Evolutionary conservation across 495 filamentous ascomycete genomes (phyloP), one percentile per base, ranked within the genome.

Genomic region (Aspergillus bertholletiae): DNA sequence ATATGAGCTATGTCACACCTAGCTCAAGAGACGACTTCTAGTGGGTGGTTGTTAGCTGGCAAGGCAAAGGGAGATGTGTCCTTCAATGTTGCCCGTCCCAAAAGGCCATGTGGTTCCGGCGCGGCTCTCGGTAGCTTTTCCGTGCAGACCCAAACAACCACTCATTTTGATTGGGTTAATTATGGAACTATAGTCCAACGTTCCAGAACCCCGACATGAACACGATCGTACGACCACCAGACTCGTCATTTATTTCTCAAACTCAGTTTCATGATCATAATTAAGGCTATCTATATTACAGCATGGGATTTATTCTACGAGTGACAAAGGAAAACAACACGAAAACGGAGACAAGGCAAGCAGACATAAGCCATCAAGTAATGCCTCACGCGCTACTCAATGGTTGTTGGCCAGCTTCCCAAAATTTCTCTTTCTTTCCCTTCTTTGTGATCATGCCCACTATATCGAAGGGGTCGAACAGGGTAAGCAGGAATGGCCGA

Each of bases 401-500:
- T 17, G 39, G 39, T 43, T 43, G 17, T 8, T 46, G 20, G 2
- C 51, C 46, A 9, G 8, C 28, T 27, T 87, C 82, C 83, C 84
- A 86, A 60, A 81, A 86, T 34, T 69, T 74, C 28, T 67, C 67
- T 47, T 75, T 56, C 62, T 78, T 76, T 28, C 80, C 78, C 53
- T 62, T 74, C 6, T 77, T 75, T 54, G 60, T 74, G 34, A 83
- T 61, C 56, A 87, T 64, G 2, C 86, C 85, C n/a, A 61, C 58
- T 7, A 89, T 22, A 59, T 88, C 84, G 67, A 90, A 87, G 3
- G 86, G 86, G 65, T 90, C 87, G 12, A 89, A 3, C 8, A 89
- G 28, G 0, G 84, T 89, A 4, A 76, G 41, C 27, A 80, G 35
- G 40, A 80, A 78, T 23, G 62, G 65, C 37, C 86, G 70, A n/a